Percentiles rank a stretch among this genome's conserved stretches.
phyloP scores from a whole-genome alignment of 306 rosid genomes.

The Quercus agrifolia region DNA sequence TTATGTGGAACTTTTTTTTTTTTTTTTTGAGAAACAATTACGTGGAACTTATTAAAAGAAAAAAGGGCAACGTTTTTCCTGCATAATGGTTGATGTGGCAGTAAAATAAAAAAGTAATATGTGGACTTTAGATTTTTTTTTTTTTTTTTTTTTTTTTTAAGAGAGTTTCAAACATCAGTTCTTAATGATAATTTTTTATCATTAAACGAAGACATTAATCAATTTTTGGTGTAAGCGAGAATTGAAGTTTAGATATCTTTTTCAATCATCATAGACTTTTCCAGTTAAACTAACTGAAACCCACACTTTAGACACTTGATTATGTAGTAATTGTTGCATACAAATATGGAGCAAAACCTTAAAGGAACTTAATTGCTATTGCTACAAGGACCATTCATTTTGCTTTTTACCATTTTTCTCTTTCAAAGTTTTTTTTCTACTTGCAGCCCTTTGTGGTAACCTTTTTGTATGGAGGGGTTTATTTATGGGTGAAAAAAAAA shows the following conservation, averaged over 20 bases:
- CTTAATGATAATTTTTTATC: fast-evolving
- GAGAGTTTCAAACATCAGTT: fast-evolving
- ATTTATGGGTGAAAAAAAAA: constrained; percentile 4
- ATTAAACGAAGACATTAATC: fast-evolving
- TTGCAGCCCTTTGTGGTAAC: constrained; percentile 33
- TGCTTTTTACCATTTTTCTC: constrained; percentile 9
- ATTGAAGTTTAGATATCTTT: no score
- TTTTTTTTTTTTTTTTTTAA: no score
- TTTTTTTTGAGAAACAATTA: neutral
- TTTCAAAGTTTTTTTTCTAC: constrained; percentile 38
- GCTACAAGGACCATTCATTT: constrained; percentile 8
- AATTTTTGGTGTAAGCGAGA: fast-evolving
- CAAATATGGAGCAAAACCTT: no score
- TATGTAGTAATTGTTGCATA: no score
- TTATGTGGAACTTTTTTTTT: constrained; percentile 11
- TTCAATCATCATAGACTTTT: fast-evolving
- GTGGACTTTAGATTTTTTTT: fast-evolving
- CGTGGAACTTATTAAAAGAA: constrained; percentile 12
- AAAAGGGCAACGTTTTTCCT: no score
- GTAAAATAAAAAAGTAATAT: no score
- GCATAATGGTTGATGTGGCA: no score
- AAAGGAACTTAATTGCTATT: constrained; percentile 19
- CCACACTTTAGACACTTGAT: no score
- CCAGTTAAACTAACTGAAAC: fast-evolving
- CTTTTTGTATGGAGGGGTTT: neutral